Conservation (phyloP, 371 early-diverging fungal species). For the Circinella minor region DNA sequence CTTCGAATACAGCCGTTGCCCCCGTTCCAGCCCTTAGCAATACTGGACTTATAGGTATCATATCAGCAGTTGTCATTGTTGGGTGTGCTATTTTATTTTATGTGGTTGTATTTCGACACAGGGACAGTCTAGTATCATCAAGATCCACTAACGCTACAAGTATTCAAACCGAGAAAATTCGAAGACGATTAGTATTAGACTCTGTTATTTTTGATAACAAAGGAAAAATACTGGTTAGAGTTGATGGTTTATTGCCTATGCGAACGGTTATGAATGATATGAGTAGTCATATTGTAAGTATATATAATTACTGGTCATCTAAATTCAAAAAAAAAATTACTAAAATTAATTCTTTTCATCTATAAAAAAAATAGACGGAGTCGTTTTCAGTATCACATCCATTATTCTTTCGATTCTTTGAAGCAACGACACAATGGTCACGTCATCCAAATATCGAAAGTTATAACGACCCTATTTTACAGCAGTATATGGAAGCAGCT, state of each 20-base stretch:
- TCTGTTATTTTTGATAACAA: constrained; percentile 39
- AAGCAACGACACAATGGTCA: constrained; percentile 28
- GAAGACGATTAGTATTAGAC: constrained; percentile 31
- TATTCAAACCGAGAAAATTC: constrained; percentile 21
- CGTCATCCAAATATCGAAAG: neutral
- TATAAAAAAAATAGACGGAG: neutral
- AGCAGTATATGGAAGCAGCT: constrained; percentile 23
- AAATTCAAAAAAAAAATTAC: neutral
- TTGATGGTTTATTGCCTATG: constrained; percentile 46
- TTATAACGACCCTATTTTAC: constrained; percentile 7
- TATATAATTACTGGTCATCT: too few species aligned
- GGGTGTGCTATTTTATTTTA: constrained; percentile 32
- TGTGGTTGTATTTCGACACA: constrained; percentile 21
- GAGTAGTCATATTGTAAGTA: constrained; percentile 5
- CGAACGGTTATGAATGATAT: constrained; percentile 14
- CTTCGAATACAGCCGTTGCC: constrained; percentile 17
- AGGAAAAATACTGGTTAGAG: constrained; percentile 45
- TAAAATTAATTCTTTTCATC: neutral
- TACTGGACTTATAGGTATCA: constrained; percentile 36
- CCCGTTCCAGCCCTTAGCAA: constrained; percentile 29
- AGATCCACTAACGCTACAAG: neutral
- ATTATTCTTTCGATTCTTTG: constrained; percentile 30
- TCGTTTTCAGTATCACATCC: constrained; percentile 30
- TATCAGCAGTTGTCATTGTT: constrained; percentile 37
- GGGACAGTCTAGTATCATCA: neutral